Percentiles rank a stretch among this genome's conserved stretches.
Evolutionary conservation across 2,329 filamentous ascomycete species (phyloP).

Genomic region (Colletotrichum lini): DNA sequence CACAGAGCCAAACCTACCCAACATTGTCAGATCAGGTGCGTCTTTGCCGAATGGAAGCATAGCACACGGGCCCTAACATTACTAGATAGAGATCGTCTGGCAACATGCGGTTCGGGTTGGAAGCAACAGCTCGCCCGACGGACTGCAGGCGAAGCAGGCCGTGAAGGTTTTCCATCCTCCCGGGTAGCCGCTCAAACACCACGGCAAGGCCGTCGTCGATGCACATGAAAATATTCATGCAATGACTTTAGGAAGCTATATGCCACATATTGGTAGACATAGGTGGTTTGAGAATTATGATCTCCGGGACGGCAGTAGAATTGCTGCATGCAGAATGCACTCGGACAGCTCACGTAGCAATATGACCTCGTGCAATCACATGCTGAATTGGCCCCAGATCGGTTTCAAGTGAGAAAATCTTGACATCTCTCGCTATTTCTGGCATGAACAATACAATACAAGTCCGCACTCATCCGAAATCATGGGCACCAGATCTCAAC

Average conservation of each 20-base stretch:
- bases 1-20: background rate
- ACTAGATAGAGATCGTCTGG: background rate
- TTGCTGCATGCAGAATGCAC: background rate
- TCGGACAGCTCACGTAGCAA: background rate
- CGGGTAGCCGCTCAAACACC: background rate
- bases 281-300: background rate
- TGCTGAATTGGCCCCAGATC: too few relatives aligned
- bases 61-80: background rate
- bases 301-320: background rate
- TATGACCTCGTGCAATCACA: background rate
- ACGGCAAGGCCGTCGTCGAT: background rate
- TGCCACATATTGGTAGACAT: background rate
- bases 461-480: too few relatives aligned
- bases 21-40: background rate
- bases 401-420: background rate
- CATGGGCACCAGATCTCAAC: conserved; percentile 37
- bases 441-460: background rate
- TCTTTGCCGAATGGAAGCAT: background rate
- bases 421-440: background rate
- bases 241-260: background rate
- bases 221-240: background rate
- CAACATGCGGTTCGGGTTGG: background rate
- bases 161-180: background rate
- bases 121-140: background rate
- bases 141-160: background rate